These are phyloP conservation scores for Coemansia sp. DNA, from an alignment of 192 early-diverging fungal species.

Conservation along the genomic window DNA sequence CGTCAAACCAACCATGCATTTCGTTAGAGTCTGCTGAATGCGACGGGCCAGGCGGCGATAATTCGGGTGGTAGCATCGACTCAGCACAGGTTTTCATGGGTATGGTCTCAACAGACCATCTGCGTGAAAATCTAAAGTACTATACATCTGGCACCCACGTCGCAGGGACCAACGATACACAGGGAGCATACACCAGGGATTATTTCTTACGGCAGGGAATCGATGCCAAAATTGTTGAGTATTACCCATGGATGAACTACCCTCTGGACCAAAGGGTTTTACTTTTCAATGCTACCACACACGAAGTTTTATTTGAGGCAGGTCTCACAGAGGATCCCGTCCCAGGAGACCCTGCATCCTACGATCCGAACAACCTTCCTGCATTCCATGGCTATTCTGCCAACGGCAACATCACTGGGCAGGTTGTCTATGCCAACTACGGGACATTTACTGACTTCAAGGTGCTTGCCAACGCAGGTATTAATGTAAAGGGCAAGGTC, in stretches of 20 bases:
- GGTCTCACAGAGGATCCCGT: slow-evolving; percentile 58
- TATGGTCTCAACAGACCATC: slow-evolving; percentile 39
- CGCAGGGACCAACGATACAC: slow-evolving; percentile 56
- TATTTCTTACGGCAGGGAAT: slow-evolving; percentile 54
- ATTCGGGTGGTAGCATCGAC: slow-evolving; percentile 20
- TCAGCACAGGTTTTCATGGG: slow-evolving; percentile 40
- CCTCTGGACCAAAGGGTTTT: slow-evolving; percentile 55
- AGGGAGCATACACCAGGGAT: slow-evolving; percentile 57
- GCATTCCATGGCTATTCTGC: slow-evolving; percentile 66
- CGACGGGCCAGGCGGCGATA: not conserved
- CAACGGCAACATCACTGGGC: slow-evolving; percentile 61
- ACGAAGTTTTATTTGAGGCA: slow-evolving; percentile 55
- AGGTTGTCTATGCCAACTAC: slow-evolving; percentile 66
- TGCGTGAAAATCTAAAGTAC: slow-evolving; percentile 52
- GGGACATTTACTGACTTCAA: slow-evolving; percentile 59
- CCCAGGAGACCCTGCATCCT: slow-evolving; percentile 61
- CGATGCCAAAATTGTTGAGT: slow-evolving; percentile 58
- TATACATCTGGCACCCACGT: slow-evolving; percentile 60
- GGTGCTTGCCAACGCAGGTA: slow-evolving; percentile 34
- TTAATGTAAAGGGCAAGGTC: slow-evolving; percentile 52
- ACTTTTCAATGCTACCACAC: slow-evolving; percentile 49
- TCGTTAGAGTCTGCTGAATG: not conserved
- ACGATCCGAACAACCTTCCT: slow-evolving; percentile 57
- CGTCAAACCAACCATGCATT: slow-evolving; percentile 11
- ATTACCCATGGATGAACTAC: slow-evolving; percentile 59